Percentiles rank a stretch among this genome's conserved stretches.
Evolutionary conservation across 2,329 filamentous ascomycete genomes (phyloP).

Genomic region (Ascochyta clinopodiicola): DNA sequence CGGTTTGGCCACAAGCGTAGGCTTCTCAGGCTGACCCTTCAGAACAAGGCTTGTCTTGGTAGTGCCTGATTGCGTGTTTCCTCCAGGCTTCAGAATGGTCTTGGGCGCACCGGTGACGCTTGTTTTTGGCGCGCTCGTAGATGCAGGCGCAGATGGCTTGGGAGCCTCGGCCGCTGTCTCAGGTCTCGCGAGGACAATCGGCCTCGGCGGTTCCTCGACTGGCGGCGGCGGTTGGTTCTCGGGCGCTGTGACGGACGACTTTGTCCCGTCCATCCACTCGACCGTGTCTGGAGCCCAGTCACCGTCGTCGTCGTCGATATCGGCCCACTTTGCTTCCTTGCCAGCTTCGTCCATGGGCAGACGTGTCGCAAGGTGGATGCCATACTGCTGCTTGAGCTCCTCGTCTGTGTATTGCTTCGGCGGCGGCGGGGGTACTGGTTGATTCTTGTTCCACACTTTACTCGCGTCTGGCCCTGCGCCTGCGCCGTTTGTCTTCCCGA

Average conservation of each 20-base stretch:
- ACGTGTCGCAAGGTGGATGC: constrained; percentile 82
- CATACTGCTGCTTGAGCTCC: constrained; percentile 81
- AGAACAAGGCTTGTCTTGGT: constrained; percentile 64
- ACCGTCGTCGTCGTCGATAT: constrained; percentile 87
- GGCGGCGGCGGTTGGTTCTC: constrained; percentile 45
- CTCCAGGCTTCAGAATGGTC: constrained; percentile 59
- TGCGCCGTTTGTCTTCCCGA: constrained; percentile 65
- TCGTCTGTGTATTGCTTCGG: constrained; percentile 86
- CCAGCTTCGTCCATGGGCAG: constrained; percentile 75
- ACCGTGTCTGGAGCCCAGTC: constrained; percentile 86
- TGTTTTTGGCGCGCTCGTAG: constrained; percentile 44
- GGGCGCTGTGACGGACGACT: constrained; percentile 73
- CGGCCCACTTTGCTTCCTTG: constrained; percentile 85
- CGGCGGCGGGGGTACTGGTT: constrained; percentile 74
- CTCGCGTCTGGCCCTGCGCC: constrained; percentile 71
- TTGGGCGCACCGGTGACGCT: constrained; percentile 51
- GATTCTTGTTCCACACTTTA: constrained; percentile 89
- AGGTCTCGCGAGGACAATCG: constrained; percentile 22
- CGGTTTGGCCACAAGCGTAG: constrained; percentile 75
- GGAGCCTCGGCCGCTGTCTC: constrained; percentile 49
- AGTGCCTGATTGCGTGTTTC: constrained; percentile 41
- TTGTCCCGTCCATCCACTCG: constrained; percentile 87
- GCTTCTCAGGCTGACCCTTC: constrained; percentile 73
- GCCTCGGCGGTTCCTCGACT: constrained; percentile 35
- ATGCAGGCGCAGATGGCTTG: constrained; percentile 29